Evolutionary conservation across 2,329 filamentous ascomycete genomes (phyloP).

Genomic region (Fusarium acutatum): DNA sequence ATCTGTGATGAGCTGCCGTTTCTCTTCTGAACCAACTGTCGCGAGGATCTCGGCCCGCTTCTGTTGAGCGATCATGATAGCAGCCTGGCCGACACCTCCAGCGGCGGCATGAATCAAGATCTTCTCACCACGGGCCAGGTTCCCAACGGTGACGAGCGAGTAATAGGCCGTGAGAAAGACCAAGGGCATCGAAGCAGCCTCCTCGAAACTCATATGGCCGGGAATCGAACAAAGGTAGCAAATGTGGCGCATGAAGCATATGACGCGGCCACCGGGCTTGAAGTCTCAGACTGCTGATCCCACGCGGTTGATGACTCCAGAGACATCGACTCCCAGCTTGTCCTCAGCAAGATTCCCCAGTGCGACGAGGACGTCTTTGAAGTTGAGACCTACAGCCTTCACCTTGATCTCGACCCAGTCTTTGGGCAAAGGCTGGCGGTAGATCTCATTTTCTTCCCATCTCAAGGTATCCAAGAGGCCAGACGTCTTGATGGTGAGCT

Average conservation of each 20-base stretch:
- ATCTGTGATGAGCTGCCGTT: neutral
- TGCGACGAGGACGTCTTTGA: conserved; percentile 1
- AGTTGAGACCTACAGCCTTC: neutral
- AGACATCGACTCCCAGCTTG: neutral
- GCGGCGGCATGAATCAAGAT: neutral
- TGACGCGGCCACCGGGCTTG: neutral
- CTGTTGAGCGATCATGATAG: neutral
- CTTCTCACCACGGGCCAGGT: neutral
- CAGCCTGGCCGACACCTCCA: neutral
- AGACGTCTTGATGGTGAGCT: neutral
- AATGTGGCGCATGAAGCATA: neutral
- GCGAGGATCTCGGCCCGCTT: neutral
- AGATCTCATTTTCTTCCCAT: neutral
- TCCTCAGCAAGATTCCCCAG: neutral
- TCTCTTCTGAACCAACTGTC: neutral
- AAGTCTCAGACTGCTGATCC: neutral
- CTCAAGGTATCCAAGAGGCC: conserved; percentile 1
- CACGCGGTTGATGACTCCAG: neutral
- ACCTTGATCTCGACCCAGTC: neutral
- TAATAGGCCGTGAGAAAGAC: conserved; percentile 2
- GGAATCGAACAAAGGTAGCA: neutral
- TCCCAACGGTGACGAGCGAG: neutral
- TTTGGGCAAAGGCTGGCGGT: neutral
- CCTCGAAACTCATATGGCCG: neutral
- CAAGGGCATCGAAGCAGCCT: conserved; percentile 2